Base-by-base conservation (phyloP, 73 alveolate species). In the Paraurostyla sp. region DNA sequence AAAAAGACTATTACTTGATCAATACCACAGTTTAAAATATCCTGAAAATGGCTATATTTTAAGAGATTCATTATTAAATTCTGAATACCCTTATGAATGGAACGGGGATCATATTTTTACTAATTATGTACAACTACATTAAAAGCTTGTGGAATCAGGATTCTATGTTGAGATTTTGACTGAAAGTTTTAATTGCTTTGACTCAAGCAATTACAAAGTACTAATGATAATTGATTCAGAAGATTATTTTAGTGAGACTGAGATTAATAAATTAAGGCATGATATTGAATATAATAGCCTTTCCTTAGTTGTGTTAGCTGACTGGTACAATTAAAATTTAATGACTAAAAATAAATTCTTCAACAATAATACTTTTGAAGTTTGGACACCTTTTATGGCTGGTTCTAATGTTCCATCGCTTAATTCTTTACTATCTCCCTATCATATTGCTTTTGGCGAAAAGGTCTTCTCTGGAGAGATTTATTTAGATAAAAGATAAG, bases 61-160 rank as follows among this genome's bases (percentile, higher is more conserved):
- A 7, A 35, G 95, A 57, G 97, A 92, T 58, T 73, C 90, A 0
- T 41, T 88, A 43, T 33, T 76, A 0, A 85, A 76, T 13, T 52
- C 71, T 33, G 62, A 49, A 27, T 86, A 86, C 42, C 91, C 92
- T 0, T 88, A 69, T 89, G 97, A 92, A 49, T 92, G 94, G 91
- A 52, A 86, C 58, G 97, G 97, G 13, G 97, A 92, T 76, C 95
- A 88, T 83, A 80, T 88, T 32, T 92, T 92, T 69, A 92, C 97
- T 27, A 92, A 92, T 59, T 83, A 56, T 57, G 80, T 88, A 33
- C 65, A 81, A 60, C 57, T 89, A 22, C 92, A 92, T 40, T 50
- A 91, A 42, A 43, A 76, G 35, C 84, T 91, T 0, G 32, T 59
- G 0, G 59, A 65, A 25, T 68, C 51, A 29, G 96, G 94, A 16